Conservation (phyloP, 257 asterid species). For the Mentha longifolia region DNA sequence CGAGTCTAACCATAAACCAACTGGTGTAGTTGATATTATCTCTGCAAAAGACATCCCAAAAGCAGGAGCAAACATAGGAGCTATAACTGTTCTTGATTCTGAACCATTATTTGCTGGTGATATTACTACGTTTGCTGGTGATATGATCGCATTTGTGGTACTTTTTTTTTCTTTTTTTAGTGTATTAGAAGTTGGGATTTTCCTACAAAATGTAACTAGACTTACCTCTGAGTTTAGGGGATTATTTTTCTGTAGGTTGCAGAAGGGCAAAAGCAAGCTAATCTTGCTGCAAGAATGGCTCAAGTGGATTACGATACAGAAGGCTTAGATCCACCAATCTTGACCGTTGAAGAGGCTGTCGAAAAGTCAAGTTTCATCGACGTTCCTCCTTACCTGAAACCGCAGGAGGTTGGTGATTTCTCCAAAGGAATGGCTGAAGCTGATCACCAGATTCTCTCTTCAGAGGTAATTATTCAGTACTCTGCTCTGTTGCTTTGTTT, state of each 20-base stretch:
- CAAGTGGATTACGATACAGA: conserved; percentile 54
- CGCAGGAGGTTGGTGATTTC: conserved; percentile 65
- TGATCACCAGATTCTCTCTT: conserved; percentile 61
- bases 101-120: conserved; percentile 35
- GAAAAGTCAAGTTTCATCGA: conserved; percentile 58
- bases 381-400: conserved; percentile 47
- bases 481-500: neutral
- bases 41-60: conserved; percentile 31
- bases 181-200: neutral
- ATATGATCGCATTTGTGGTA: conserved; percentile 35
- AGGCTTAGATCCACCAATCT: conserved; percentile 63
- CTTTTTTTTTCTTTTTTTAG: neutral
- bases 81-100: neutral
- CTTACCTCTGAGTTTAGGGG: neutral
- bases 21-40: conserved; percentile 15
- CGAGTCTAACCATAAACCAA: conserved; percentile 4
- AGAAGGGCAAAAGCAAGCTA: conserved; percentile 59
- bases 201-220: neutral
- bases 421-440: conserved; percentile 83
- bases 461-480: conserved; percentile 50
- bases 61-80: conserved; percentile 32
- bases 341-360: conserved; percentile 79
- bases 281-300: conserved; percentile 60
- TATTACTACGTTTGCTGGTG: conserved; percentile 29
- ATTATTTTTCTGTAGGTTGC: conserved; percentile 52